Conservation (phyloP, 352 stramenopile species). For the Salisapilia sapeloensis region DNA sequence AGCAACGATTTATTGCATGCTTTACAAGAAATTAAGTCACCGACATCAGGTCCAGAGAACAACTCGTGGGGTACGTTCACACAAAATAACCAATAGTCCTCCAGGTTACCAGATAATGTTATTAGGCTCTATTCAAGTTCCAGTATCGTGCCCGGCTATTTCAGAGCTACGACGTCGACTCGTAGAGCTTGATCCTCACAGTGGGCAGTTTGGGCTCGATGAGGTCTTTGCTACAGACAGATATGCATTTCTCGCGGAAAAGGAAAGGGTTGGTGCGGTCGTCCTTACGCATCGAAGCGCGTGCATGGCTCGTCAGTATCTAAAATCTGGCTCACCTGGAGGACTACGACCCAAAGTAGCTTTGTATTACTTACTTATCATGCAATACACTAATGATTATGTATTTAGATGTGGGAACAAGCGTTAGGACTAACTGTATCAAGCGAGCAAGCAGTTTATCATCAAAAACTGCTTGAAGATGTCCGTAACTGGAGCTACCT, state of each 20-base stretch:
- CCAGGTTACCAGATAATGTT: not conserved
- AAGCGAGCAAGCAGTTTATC: constrained; percentile 22
- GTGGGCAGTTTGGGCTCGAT: constrained; percentile 48
- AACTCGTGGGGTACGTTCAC: constrained; percentile 14
- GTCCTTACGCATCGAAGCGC: constrained; percentile 40
- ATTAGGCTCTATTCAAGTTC: constrained; percentile 39
- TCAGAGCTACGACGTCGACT: constrained; percentile 24
- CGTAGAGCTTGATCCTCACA: constrained; percentile 22
- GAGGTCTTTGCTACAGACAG: constrained; percentile 35
- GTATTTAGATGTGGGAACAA: constrained; percentile 33
- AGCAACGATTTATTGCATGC: constrained; percentile 47
- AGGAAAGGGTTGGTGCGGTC: constrained; percentile 42
- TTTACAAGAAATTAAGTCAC: constrained; percentile 36
- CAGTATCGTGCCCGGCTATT: constrained; percentile 21
- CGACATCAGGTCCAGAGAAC: constrained; percentile 15
- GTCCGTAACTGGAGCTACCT: constrained; percentile 20
- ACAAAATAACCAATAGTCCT: not conserved
- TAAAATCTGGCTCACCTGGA: constrained; percentile 49
- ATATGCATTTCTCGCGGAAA: constrained; percentile 34
- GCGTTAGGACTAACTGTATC: constrained; percentile 18
- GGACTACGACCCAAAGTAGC: constrained; percentile 30
- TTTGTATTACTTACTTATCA: not conserved
- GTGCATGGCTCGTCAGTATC: constrained; percentile 57
- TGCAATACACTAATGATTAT: not conserved
- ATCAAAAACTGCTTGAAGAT: constrained; percentile 17